A percentile compares a stretch with the other conserved stretches of the same genome.
phyloP scores from a whole-genome alignment of 441 rosid genomes.

The Hypseocharis bilobata region DNA sequence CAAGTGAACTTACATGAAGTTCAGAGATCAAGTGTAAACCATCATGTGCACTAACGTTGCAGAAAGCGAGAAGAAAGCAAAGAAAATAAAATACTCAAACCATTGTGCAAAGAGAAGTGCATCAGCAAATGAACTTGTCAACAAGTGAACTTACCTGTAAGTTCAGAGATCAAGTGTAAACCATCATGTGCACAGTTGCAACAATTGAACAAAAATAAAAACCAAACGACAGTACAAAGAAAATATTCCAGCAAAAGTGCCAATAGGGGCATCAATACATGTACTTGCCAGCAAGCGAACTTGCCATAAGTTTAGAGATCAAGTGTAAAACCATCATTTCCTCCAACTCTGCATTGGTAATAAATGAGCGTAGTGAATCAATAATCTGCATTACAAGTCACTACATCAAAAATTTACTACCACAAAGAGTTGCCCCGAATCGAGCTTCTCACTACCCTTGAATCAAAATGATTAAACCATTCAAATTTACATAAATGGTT shows the following conservation, averaged over 20 bases:
- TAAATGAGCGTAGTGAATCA: not conserved
- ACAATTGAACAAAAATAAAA: too few species aligned
- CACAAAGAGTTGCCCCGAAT: too few species aligned
- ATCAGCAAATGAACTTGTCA: not conserved
- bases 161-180: not conserved
- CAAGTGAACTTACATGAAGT: constrained; percentile 71
- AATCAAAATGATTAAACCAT: not conserved
- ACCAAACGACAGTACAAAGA: constrained; percentile 40
- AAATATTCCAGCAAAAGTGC: too few species aligned
- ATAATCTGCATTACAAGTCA: not conserved
- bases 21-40: constrained; percentile 88
- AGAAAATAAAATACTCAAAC: not conserved
- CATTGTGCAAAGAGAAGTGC: not conserved
- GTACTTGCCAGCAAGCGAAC: not conserved
- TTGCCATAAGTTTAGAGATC: not conserved
- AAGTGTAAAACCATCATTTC: not conserved
- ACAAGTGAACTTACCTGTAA: not conserved
- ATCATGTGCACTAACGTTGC: constrained; percentile 41
- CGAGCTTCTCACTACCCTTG: too few species aligned
- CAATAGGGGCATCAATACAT: not conserved
- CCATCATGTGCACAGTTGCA: not conserved
- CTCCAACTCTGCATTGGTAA: not conserved
- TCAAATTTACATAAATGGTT: not conserved
- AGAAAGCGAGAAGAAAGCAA: not conserved
- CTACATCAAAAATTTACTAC: too few species aligned